phyloP scores from a whole-genome alignment of 2,329 filamentous ascomycete genomes.

The Alternaria triticimaculans region DNA sequence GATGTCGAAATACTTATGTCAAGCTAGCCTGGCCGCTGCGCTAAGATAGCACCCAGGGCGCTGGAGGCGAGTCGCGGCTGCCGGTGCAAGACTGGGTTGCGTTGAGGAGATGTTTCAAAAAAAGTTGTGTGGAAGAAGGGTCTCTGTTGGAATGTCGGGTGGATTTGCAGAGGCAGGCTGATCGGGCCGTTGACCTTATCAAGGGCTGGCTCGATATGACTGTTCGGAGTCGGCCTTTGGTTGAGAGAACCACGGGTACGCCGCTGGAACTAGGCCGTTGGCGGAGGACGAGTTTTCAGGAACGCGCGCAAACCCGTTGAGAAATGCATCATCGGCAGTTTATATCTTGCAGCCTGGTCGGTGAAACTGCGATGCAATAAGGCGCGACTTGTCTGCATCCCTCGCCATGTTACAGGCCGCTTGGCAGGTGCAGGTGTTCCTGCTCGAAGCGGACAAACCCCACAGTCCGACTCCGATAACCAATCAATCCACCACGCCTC shows the following conservation, averaged over 20 bases:
- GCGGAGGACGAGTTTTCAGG: slow-evolving; percentile 13
- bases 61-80: not conserved
- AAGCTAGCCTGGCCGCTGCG: slow-evolving; percentile 7
- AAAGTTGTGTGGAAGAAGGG: not conserved
- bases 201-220: slow-evolving; percentile 3
- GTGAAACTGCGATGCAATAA: not conserved
- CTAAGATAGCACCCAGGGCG: slow-evolving; percentile 2
- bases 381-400: slow-evolving; percentile 1
- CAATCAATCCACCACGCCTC: slow-evolving; percentile 10
- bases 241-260: slow-evolving; percentile 8
- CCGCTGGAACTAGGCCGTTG: slow-evolving; percentile 9
- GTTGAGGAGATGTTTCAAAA: not conserved
- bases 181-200: slow-evolving; percentile 1
- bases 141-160: not conserved
- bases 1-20: not conserved
- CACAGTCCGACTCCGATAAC: slow-evolving; percentile 16
- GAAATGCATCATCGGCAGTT: slow-evolving; percentile 4
- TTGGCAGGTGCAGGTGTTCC: slow-evolving; percentile 8
- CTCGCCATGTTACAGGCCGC: slow-evolving; percentile 6
- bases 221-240: slow-evolving; percentile 8
- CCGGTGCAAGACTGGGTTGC: not conserved
- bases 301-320: slow-evolving; percentile 9
- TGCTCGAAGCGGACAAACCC: slow-evolving; percentile 15
- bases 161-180: not conserved
- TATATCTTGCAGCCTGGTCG: not conserved